Conservation (phyloP, 2,329 filamentous ascomycete species). For the Westerdykella sp. region DNA sequence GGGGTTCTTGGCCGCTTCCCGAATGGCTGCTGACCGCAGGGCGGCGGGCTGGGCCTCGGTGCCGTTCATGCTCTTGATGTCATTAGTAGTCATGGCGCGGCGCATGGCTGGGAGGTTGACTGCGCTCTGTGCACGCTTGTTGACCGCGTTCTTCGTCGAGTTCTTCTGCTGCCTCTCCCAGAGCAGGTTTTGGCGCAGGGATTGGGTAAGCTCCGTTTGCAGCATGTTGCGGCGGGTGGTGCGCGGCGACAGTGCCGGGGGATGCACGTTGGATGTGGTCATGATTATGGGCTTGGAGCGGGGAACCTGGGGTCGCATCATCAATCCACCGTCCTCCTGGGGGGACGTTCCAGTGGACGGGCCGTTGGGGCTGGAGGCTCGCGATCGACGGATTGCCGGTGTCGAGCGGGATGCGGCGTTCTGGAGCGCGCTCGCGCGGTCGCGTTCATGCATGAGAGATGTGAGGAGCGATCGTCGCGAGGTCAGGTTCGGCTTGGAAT, state of each 20-base stretch:
- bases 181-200: conserved; percentile 80
- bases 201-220: conserved; percentile 87
- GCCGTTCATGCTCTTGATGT: conserved; percentile 84
- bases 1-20: conserved; percentile 57
- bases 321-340: conserved; percentile 50
- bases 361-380: conserved; percentile 62
- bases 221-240: conserved; percentile 95
- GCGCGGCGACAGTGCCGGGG: conserved; percentile 77
- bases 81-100: conserved; percentile 55
- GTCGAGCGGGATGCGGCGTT: conserved; percentile 56
- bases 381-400: conserved; percentile 53
- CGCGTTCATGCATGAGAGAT: conserved; percentile 75
- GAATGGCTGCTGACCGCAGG: conserved; percentile 50
- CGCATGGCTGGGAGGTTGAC: conserved; percentile 28
- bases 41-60: conserved; percentile 44
- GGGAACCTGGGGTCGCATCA: conserved; percentile 52
- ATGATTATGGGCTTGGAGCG: conserved; percentile 76
- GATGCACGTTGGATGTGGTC: conserved; percentile 61
- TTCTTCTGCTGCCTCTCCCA: conserved; percentile 96
- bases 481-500: conserved; percentile 77
- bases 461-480: conserved; percentile 86
- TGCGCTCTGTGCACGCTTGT: conserved; percentile 77
- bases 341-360: conserved; percentile 57
- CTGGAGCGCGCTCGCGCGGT: conserved; percentile 63
- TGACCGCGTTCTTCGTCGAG: conserved; percentile 76